Conservation (phyloP, 2,329 filamentous ascomycete genomes). For the Hypocrella siamensis region DNA sequence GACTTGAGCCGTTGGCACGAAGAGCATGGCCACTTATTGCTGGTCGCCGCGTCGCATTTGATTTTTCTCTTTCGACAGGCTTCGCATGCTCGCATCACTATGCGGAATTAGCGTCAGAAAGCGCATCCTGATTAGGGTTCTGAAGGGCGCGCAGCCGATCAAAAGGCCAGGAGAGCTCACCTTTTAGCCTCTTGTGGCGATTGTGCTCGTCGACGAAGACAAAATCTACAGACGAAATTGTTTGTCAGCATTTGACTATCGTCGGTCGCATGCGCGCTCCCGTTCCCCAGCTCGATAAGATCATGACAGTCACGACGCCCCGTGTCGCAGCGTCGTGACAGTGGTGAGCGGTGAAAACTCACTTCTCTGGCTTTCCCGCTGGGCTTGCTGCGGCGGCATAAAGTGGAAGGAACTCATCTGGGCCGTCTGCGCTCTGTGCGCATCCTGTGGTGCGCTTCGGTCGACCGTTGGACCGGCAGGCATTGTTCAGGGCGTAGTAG, state of each 20-base stretch:
- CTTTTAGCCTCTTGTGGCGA: constrained; percentile 90
- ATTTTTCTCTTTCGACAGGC: constrained; percentile 92
- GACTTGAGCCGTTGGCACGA: constrained; percentile 86
- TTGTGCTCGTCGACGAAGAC: constrained; percentile 99
- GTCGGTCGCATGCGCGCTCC: no score
- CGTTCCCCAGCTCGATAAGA: no score
- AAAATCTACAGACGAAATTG: constrained; percentile 50
- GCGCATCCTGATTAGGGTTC: not conserved
- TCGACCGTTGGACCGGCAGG: constrained; percentile 44
- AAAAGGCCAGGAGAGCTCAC: constrained; percentile 26
- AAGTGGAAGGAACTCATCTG: constrained; percentile 60
- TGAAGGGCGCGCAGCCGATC: not conserved
- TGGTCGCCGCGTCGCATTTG: constrained; percentile 93
- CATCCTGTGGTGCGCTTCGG: constrained; percentile 48
- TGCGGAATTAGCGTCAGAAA: not conserved
- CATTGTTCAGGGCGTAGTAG: constrained; percentile 25
- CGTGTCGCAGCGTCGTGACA: not conserved
- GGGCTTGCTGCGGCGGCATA: constrained; percentile 40
- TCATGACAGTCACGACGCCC: not conserved
- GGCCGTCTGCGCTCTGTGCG: constrained; percentile 27
- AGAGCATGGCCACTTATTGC: constrained; percentile 94
- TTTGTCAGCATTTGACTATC: constrained; percentile 2
- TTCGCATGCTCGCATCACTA: constrained; percentile 95
- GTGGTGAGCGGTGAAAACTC: constrained; percentile 18
- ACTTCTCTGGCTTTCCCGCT: constrained; percentile 73